phyloP scores from a whole-genome alignment of 352 stramenopile genomes.

The Peronospora tabacina region DNA sequence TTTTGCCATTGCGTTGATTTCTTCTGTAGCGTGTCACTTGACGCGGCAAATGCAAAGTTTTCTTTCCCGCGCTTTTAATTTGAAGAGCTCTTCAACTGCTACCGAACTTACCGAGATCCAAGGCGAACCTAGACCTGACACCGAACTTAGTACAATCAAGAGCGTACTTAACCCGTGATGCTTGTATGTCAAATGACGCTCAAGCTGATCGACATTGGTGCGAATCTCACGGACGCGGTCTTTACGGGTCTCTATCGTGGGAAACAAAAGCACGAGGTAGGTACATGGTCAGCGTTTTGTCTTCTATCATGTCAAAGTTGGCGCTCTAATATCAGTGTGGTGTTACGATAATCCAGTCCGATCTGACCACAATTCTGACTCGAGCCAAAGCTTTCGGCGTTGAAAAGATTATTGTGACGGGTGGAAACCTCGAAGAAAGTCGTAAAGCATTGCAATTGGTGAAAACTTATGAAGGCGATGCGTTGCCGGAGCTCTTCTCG shows the following conservation, averaged over 20 bases:
- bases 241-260: conserved; percentile 88
- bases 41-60: conserved; percentile 1
- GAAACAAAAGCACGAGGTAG: conserved; percentile 85
- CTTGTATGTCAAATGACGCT: conserved; percentile 19
- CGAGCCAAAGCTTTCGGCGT: conserved; percentile 81
- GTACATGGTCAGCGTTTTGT: conserved; percentile 15
- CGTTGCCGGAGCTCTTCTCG: conserved; percentile 39
- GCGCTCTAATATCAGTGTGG: conserved; percentile 4
- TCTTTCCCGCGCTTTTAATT: conserved; percentile 19
- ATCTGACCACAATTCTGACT: conserved; percentile 83
- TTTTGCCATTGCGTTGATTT: conserved; percentile 31
- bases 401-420: conserved; percentile 89
- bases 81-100: not conserved
- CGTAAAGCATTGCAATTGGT: conserved; percentile 30
- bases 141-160: conserved; percentile 5
- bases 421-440: conserved; percentile 46
- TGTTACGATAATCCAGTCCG: conserved; percentile 33
- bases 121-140: not conserved
- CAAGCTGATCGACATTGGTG: conserved; percentile 89
- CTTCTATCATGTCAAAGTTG: not conserved
- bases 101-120: not conserved
- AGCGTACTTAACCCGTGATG: conserved; percentile 16
- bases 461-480: conserved; percentile 9
- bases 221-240: conserved; percentile 90
- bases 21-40: conserved; percentile 4